phyloP scores from a whole-genome alignment of 2,329 filamentous ascomycete species.

The Ceratocystiopsis brevicomis region DNA sequence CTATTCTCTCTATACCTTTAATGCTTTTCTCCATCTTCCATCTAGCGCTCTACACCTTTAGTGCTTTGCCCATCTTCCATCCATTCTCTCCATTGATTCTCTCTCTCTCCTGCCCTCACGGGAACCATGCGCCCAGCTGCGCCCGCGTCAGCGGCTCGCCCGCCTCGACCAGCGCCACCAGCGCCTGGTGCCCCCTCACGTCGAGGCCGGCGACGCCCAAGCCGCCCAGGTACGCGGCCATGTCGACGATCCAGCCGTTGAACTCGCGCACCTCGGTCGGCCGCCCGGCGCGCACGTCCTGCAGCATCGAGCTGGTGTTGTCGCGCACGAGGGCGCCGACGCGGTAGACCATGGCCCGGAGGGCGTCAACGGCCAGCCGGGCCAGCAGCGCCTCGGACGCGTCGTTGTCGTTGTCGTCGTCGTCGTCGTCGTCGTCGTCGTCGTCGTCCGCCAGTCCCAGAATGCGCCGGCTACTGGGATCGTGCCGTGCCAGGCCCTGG shows the following conservation, averaged over 20 bases:
- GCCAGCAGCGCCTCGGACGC: slow-evolving; percentile 9
- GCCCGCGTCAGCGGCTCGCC: slow-evolving; percentile 5
- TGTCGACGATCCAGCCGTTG: slow-evolving; percentile 25
- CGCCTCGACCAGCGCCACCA: slow-evolving; percentile 12
- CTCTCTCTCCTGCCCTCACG: no score
- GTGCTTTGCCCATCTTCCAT: no score
- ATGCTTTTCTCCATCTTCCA: no score
- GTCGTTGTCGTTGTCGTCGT: no score
- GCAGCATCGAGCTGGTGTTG: slow-evolving; percentile 44
- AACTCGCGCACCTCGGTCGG: slow-evolving; percentile 38
- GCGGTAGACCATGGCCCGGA: slow-evolving; percentile 27
- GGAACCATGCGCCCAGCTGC: slow-evolving; percentile 3
- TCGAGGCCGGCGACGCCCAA: slow-evolving; percentile 6
- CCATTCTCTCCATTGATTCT: no score
- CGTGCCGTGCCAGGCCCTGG: no score
- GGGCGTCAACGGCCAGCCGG: slow-evolving; percentile 23
- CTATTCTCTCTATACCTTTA: no score
- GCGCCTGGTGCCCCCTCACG: slow-evolving; percentile 4
- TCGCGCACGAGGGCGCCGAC: slow-evolving; percentile 28
- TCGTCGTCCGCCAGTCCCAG: slow-evolving; percentile 10
- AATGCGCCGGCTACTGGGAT: slow-evolving; percentile 13
- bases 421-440: no score
- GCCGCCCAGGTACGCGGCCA: slow-evolving; percentile 9
- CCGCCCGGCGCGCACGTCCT: slow-evolving; percentile 33
- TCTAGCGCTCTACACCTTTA: no score